Percentiles rank a stretch among this genome's conserved stretches.
Evolutionary conservation across 345 rosid genomes (phyloP).

Genomic region (Lumnitzera racemosa): DNA sequence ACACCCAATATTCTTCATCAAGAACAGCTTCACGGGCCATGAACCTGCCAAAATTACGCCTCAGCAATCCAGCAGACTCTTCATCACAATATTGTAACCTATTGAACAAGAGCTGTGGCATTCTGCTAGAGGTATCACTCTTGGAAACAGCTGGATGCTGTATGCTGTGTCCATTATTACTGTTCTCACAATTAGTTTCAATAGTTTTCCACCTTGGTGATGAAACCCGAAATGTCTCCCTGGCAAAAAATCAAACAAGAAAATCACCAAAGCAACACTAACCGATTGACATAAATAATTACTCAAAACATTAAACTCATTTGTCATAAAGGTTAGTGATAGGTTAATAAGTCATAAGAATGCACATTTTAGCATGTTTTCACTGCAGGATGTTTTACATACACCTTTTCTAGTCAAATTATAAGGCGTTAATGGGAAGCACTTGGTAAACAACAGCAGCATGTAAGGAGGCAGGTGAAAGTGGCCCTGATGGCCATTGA

Average conservation of each 20-base stretch:
- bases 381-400: no score
- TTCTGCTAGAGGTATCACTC: constrained; percentile 11
- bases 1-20: constrained; percentile 21
- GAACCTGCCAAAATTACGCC: constrained; percentile 14
- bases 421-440: no score
- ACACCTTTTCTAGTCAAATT: no score
- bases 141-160: constrained; percentile 20
- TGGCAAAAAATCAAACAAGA: constrained; percentile 1
- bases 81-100: constrained; percentile 18
- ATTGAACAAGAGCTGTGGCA: constrained; percentile 17
- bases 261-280: not conserved
- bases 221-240: constrained; percentile 19
- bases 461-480: no score
- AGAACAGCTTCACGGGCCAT: constrained; percentile 21
- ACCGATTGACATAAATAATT: no score
- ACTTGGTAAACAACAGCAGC: no score
- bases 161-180: constrained; percentile 12
- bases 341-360: no score
- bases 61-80: constrained; percentile 15
- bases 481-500: no score
- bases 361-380: no score
- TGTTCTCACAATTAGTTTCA: constrained; percentile 10
- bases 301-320: no score
- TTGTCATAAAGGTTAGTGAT: no score
- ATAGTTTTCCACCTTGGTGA: constrained; percentile 9